These are phyloP conservation scores for Tuber borchii DNA, from an alignment of 495 filamentous ascomycete species.

Conservation along the genomic window DNA sequence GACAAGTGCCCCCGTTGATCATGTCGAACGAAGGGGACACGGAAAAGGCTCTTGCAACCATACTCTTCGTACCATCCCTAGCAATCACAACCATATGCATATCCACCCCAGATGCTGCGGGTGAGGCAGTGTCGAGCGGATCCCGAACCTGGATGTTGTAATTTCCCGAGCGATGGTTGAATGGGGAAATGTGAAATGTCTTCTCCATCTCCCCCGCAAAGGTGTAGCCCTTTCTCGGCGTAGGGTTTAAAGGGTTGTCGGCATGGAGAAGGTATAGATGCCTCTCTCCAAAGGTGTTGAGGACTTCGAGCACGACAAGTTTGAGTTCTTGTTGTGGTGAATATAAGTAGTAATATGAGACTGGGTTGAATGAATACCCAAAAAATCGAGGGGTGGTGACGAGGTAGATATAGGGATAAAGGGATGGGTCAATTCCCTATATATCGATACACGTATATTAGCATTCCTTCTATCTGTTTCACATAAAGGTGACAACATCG, in stretches of 20 bases:
- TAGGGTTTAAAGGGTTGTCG: slow-evolving; percentile 31
- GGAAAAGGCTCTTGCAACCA: slow-evolving; percentile 40
- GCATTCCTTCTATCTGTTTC: slow-evolving; percentile 1
- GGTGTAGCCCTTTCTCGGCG: slow-evolving; percentile 26
- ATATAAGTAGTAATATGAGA: slow-evolving; percentile 79
- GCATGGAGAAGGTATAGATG: slow-evolving; percentile 55
- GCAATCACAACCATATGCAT: slow-evolving; percentile 40
- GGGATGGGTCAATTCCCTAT: slow-evolving; percentile 34
- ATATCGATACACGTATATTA: slow-evolving; percentile 16
- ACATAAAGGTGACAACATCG: slow-evolving; percentile 42
- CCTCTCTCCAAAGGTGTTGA: slow-evolving; percentile 71
- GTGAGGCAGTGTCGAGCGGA: slow-evolving; percentile 31
- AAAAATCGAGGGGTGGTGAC: slow-evolving; percentile 62
- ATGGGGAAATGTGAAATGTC: slow-evolving; percentile 69
- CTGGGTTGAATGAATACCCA: slow-evolving; percentile 67
- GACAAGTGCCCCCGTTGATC: slow-evolving; percentile 29
- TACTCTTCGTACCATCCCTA: slow-evolving; percentile 37
- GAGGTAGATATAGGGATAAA: slow-evolving; percentile 58
- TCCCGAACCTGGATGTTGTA: slow-evolving; percentile 42
- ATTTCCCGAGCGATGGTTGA: slow-evolving; percentile 49
- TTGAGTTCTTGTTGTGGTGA: slow-evolving; percentile 52
- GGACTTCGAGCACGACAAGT: slow-evolving; percentile 67
- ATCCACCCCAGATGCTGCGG: slow-evolving; percentile 28
- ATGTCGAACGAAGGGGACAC: slow-evolving; percentile 36
- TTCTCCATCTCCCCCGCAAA: slow-evolving; percentile 55